Percentiles rank a stretch among this genome's conserved stretches.
Evolutionary conservation across 1,139 yeast species (phyloP).

Genomic region (Magnusiomyces magnusii): DNA sequence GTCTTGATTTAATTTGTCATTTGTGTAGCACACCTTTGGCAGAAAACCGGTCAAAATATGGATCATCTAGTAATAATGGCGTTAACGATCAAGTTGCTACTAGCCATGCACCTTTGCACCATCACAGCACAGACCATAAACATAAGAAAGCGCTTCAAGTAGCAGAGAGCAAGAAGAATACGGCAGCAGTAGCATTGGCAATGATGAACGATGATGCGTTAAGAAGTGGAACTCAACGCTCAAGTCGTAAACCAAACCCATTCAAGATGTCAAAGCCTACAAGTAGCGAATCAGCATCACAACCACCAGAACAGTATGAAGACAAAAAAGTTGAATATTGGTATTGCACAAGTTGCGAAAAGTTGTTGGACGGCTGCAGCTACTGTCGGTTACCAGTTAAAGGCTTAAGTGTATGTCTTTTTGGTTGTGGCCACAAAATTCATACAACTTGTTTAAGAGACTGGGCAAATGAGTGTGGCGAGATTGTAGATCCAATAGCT

Average conservation of each 20-base stretch:
- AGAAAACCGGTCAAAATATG: constrained; percentile 45
- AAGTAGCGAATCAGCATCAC: background rate
- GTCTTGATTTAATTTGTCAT: constrained; percentile 59
- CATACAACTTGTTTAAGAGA: constrained; percentile 72
- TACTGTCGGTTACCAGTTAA: constrained; percentile 73
- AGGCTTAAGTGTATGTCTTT: constrained; percentile 59
- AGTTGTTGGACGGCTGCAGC: constrained; percentile 59
- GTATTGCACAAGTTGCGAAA: constrained; percentile 72
- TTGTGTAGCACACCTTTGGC: constrained; percentile 55
- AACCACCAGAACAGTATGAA: background rate
- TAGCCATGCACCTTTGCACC: too few species aligned
- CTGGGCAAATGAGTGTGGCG: constrained; percentile 46
- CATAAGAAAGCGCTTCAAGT: background rate
- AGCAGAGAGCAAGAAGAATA: background rate
- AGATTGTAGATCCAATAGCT: background rate
- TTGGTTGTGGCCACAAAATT: constrained; percentile 82
- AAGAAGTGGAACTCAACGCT: too few species aligned
- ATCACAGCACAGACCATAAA: background rate
- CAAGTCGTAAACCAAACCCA: background rate
- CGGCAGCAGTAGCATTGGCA: background rate
- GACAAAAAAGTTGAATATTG: constrained; percentile 49
- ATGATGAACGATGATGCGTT: background rate
- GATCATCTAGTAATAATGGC: background rate
- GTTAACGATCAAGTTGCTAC: too few species aligned
- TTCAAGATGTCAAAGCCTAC: background rate